Conservation (phyloP, 2,329 filamentous ascomycete genomes). For the Xylaria arbuscula region DNA sequence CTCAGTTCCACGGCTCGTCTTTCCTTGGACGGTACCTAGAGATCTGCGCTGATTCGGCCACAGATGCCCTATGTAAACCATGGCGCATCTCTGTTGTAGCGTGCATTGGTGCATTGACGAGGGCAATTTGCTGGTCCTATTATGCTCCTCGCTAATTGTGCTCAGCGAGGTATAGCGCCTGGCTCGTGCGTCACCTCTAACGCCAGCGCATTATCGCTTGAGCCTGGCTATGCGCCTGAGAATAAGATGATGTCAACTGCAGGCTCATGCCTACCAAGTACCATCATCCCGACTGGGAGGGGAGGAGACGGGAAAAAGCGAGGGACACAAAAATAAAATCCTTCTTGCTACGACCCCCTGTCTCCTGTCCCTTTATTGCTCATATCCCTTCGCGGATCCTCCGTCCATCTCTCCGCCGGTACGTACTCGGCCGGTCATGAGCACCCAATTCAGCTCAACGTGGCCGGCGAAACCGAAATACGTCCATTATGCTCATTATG, state of each 20-base stretch:
- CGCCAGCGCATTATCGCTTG: conserved; percentile 29
- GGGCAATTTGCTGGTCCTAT: conserved; percentile 45
- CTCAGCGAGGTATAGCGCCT: conserved; percentile 32
- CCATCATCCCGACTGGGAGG: neutral
- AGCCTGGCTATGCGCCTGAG: neutral
- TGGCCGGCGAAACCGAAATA: conserved; percentile 38
- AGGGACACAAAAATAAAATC: neutral
- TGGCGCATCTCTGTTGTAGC: neutral
- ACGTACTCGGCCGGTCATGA: conserved; percentile 8
- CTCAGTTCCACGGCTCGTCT: neutral
- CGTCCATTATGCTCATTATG: conserved; percentile 29
- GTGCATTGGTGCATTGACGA: conserved; percentile 48
- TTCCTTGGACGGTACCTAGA: neutral
- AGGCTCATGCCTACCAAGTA: neutral
- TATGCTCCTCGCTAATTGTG: conserved; percentile 35
- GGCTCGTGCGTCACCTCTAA: conserved; percentile 31
- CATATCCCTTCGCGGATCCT: conserved; percentile 26
- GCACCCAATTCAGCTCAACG: conserved; percentile 20
- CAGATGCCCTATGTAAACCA: neutral
- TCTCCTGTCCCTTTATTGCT: conserved; percentile 22
- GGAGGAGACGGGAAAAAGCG: neutral
- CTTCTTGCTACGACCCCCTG: conserved; percentile 12
- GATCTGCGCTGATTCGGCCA: neutral
- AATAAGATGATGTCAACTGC: conserved; percentile 16
- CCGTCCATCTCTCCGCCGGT: conserved; percentile 20